Conservation (phyloP, 139 green algal genomes). For the Mesostigma viride region DNA sequence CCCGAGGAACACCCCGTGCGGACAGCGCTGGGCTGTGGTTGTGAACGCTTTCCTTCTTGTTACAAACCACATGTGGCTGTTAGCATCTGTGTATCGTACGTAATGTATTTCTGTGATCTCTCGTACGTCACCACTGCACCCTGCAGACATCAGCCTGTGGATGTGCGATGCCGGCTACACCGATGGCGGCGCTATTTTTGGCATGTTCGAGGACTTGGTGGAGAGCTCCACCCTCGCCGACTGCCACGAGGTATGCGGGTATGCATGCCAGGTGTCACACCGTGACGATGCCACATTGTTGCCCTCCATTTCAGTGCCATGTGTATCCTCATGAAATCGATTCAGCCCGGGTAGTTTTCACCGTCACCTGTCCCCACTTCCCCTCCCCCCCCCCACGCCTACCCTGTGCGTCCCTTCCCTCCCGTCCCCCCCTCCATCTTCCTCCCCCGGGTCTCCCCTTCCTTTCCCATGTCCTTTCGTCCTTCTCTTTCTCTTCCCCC, state of each 20-base stretch:
- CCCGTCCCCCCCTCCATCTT: too few relatives aligned
- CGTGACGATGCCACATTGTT: too few relatives aligned
- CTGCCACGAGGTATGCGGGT: slow-evolving; percentile 13
- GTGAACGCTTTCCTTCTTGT: background rate
- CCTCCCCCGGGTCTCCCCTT: too few relatives aligned
- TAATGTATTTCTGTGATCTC: background rate
- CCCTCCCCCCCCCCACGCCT: too few relatives aligned
- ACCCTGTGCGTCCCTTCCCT: too few relatives aligned
- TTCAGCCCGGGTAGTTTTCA: too few relatives aligned
- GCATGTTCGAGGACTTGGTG: slow-evolving; percentile 15
- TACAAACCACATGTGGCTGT: background rate
- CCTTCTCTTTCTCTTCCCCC: too few relatives aligned
- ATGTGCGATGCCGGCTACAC: slow-evolving; percentile 7
- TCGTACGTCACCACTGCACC: background rate
- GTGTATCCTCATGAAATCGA: too few relatives aligned
- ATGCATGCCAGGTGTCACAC: too few relatives aligned
- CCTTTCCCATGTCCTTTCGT: too few relatives aligned
- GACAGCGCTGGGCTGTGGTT: background rate
- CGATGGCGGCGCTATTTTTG: slow-evolving; percentile 17
- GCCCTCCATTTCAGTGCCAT: too few relatives aligned
- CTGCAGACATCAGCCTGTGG: slow-evolving; percentile 16
- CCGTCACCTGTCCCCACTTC: too few relatives aligned
- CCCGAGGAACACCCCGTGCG: background rate
- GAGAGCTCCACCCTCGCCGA: slow-evolving; percentile 14
- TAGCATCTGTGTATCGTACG: background rate